phyloP scores from a whole-genome alignment of 257 asterid genomes.

The Coffea canephora region DNA sequence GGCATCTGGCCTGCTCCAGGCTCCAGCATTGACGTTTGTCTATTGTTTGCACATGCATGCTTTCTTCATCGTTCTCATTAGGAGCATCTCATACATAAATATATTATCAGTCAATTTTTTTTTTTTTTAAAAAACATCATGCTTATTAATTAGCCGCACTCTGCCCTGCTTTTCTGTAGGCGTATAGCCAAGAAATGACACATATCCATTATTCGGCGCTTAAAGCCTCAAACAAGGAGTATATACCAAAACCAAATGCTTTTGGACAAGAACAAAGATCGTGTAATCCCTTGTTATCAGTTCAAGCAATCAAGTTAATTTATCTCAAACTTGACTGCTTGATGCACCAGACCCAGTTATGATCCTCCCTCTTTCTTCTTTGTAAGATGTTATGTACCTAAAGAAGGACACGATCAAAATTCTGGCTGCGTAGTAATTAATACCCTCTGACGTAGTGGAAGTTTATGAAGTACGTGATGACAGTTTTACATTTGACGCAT shows the following conservation, averaged over 20 bases:
- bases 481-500: not conserved
- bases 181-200: not conserved
- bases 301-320: not conserved
- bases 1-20: not conserved
- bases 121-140: not conserved
- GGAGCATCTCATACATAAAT: not conserved
- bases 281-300: not conserved
- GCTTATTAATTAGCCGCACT: not conserved
- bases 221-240: not conserved
- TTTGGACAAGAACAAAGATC: not conserved
- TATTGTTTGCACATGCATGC: constrained; percentile 16
- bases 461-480: not conserved
- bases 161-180: not conserved
- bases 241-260: not conserved
- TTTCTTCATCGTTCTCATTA: not conserved
- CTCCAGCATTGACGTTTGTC: not conserved
- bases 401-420: not conserved
- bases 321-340: not conserved
- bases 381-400: no score
- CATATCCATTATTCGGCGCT: not conserved
- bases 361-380: not conserved
- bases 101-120: not conserved
- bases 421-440: not conserved
- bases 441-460: not conserved
- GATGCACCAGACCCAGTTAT: not conserved